phyloP scores from a whole-genome alignment of 2,329 filamentous ascomycete species.

The Penicillium psychrosexuale region DNA sequence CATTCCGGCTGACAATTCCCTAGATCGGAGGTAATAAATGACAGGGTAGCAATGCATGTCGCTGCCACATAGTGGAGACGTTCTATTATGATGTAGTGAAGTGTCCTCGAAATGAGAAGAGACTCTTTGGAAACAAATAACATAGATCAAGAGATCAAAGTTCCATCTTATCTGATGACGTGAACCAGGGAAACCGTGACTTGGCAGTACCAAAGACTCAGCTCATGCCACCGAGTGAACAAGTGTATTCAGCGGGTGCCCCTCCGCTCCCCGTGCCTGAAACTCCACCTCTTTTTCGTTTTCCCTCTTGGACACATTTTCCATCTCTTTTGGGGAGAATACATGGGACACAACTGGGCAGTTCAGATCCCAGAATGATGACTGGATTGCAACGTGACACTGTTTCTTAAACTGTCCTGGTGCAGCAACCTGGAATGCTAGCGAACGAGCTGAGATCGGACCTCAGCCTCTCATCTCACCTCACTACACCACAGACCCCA shows the following conservation, averaged over 20 bases:
- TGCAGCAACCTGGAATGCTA: conserved; percentile 14
- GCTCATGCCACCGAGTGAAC: conserved; percentile 3
- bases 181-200: conserved; percentile 4
- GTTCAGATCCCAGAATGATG: neutral
- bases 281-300: conserved; percentile 10
- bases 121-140: neutral
- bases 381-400: neutral
- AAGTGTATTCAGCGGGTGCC: conserved; percentile 2
- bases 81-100: neutral
- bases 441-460: conserved; percentile 12
- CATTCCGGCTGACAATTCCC: neutral
- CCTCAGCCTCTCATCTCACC: conserved; percentile 10
- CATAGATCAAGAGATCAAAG: neutral
- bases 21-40: neutral
- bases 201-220: conserved; percentile 8
- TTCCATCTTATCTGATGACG: conserved; percentile 25
- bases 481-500: conserved; percentile 21
- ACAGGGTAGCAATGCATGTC: conserved; percentile 1
- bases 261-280: conserved; percentile 4
- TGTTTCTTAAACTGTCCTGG: neutral
- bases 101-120: neutral
- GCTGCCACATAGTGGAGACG: conserved; percentile 1
- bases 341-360: neutral
- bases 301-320: neutral
- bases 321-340: neutral